phyloP scores from a whole-genome alignment of 306 rosid species.

The Dalbergia cultrata region DNA sequence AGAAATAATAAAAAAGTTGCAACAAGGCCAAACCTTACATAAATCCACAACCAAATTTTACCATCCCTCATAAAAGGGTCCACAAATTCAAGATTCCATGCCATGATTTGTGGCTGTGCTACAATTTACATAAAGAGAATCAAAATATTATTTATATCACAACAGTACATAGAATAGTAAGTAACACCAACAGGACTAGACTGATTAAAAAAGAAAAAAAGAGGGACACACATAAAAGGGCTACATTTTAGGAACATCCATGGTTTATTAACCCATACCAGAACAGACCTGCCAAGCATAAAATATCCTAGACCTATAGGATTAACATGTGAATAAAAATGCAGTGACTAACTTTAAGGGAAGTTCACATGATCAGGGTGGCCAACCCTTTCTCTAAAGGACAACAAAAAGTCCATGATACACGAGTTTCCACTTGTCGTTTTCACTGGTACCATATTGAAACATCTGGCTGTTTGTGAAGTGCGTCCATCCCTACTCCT shows the following conservation, averaged over 20 bases:
- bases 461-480: slow-evolving; percentile 63
- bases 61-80: slow-evolving; percentile 7
- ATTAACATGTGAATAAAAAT: slow-evolving; percentile 48
- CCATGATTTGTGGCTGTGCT: not conserved
- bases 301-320: slow-evolving; percentile 49
- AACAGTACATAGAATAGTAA: slow-evolving; percentile 34
- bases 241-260: slow-evolving; percentile 46
- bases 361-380: slow-evolving; percentile 44
- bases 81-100: slow-evolving; percentile 19
- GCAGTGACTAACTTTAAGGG: slow-evolving; percentile 44
- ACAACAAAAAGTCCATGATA: slow-evolving; percentile 19
- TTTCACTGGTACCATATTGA: slow-evolving; percentile 64
- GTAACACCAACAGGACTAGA: slow-evolving; percentile 25
- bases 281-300: slow-evolving; percentile 46
- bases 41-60: not conserved
- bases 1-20: slow-evolving; percentile 11
- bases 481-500: slow-evolving; percentile 55
- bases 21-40: slow-evolving; percentile 28
- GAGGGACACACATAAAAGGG: slow-evolving; percentile 31
- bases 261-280: slow-evolving; percentile 52
- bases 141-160: slow-evolving; percentile 61
- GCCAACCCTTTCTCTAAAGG: slow-evolving; percentile 20
- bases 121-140: not conserved
- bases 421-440: not conserved
- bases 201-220: not conserved